Evolutionary conservation across 306 rosid species (phyloP).

Genomic region (Arachis hypogaea): DNA sequence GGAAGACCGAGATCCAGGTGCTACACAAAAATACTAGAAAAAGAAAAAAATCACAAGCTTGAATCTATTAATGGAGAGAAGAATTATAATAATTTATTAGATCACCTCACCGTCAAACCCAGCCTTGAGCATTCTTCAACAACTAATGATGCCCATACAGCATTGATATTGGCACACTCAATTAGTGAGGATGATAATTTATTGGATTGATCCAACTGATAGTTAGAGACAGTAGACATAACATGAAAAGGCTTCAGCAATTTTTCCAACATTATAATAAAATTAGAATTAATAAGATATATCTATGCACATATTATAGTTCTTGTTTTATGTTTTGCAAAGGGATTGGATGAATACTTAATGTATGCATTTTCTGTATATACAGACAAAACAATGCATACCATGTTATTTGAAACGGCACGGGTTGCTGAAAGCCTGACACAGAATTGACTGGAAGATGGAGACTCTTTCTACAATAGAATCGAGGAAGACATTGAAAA

Average conservation of each 20-base stretch:
- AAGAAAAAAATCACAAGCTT: constrained; percentile 52
- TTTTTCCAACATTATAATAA: constrained; percentile 36
- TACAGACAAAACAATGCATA: constrained; percentile 41
- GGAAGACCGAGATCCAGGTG: constrained; percentile 98
- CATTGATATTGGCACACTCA: constrained; percentile 75
- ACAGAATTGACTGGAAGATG: constrained; percentile 77
- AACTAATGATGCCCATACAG: constrained; percentile 92
- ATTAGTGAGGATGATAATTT: constrained; percentile 47
- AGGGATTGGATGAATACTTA: not conserved
- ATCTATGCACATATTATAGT: not conserved
- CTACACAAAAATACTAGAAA: constrained; percentile 90
- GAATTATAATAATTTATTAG: constrained; percentile 29
- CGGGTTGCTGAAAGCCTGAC: constrained; percentile 66
- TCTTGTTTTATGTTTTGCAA: not conserved
- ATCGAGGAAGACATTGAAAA: constrained; percentile 31
- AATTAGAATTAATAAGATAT: constrained; percentile 22
- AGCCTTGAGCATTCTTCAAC: constrained; percentile 94
- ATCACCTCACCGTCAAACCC: constrained; percentile 84
- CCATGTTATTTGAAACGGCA: constrained; percentile 77
- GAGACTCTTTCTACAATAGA: constrained; percentile 66
- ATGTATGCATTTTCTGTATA: constrained; percentile 21
- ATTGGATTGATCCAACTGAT: constrained; percentile 69
- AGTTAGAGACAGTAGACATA: constrained; percentile 50
- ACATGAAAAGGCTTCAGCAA: constrained; percentile 45
- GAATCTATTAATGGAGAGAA: constrained; percentile 25